A percentile compares a stretch with the other conserved stretches of the same genome.
These are phyloP conservation scores for Curvularia sp. DNA, from an alignment of 2,329 filamentous ascomycete genomes.

Conservation along the genomic window DNA sequence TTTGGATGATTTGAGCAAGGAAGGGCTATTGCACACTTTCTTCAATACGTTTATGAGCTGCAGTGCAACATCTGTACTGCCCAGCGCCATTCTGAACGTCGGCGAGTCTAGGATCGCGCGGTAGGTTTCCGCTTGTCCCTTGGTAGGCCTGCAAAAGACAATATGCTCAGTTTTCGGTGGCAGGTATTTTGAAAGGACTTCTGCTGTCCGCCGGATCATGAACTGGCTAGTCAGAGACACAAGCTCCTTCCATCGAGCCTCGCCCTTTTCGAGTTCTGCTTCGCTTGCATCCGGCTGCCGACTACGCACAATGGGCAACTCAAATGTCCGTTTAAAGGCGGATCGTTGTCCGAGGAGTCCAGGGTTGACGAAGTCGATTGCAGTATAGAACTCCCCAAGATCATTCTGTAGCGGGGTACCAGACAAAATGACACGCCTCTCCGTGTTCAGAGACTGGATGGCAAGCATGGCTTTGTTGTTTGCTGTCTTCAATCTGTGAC, in stretches of 20 bases:
- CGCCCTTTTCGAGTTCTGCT: slow-evolving; percentile 69
- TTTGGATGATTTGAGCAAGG: slow-evolving; percentile 63
- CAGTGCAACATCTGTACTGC: slow-evolving; percentile 67
- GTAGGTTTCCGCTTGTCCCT: slow-evolving; percentile 67
- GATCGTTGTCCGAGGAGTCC: slow-evolving; percentile 68
- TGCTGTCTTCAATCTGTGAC: slow-evolving; percentile 71
- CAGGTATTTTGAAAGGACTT: slow-evolving; percentile 70
- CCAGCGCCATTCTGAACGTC: slow-evolving; percentile 67
- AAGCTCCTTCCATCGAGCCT: slow-evolving; percentile 67
- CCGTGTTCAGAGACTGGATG: slow-evolving; percentile 69
- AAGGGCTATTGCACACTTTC: slow-evolving; percentile 76
- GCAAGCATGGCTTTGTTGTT: slow-evolving; percentile 73
- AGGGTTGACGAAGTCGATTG: slow-evolving; percentile 74
- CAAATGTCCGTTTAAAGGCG: slow-evolving; percentile 70
- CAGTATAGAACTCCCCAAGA: slow-evolving; percentile 70
- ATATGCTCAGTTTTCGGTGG: slow-evolving; percentile 73
- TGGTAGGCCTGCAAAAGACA: slow-evolving; percentile 69
- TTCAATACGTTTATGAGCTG: slow-evolving; percentile 76
- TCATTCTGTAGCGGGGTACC: slow-evolving; percentile 75
- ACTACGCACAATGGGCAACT: slow-evolving; percentile 68
- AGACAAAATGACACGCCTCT: slow-evolving; percentile 68
- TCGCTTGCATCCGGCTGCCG: slow-evolving; percentile 68
- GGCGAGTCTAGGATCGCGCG: slow-evolving; percentile 70
- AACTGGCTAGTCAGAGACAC: slow-evolving; percentile 67
- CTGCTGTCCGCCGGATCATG: slow-evolving; percentile 70